These are phyloP conservation scores for Rhynchosporium graminicola DNA, from an alignment of 2,329 filamentous ascomycete species.

Conservation along the genomic window DNA sequence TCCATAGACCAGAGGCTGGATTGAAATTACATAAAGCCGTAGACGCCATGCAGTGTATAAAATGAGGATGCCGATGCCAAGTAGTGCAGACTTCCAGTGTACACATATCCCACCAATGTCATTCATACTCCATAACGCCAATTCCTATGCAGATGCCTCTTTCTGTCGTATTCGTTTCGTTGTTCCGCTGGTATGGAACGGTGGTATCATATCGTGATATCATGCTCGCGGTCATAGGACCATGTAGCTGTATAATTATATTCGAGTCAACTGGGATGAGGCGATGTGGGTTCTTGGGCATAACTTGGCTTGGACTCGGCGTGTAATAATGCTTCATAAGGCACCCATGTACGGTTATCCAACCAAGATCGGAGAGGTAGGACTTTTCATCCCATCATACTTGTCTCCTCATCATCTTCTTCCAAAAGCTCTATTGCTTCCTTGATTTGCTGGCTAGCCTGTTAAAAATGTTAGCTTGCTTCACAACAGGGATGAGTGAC, in stretches of 20 bases:
- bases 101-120: slow-evolving; percentile 1
- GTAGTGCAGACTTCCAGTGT: background rate
- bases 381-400: slow-evolving; percentile 32
- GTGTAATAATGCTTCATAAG: background rate
- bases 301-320: background rate
- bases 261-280: background rate
- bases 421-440: slow-evolving; percentile 92
- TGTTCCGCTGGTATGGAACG: background rate
- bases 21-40: background rate
- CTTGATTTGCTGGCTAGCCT: slow-evolving; percentile 94
- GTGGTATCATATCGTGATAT: slow-evolving; percentile 27
- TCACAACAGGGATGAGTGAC: background rate
- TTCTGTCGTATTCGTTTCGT: slow-evolving; percentile 12
- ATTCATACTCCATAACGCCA: slow-evolving; percentile 19
- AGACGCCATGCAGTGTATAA: background rate
- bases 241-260: slow-evolving; percentile 21
- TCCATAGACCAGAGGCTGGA: background rate
- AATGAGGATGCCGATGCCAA: background rate
- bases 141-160: slow-evolving; percentile 21
- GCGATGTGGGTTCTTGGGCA: background rate
- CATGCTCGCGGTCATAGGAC: slow-evolving; percentile 14
- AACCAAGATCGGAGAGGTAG: background rate
- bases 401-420: slow-evolving; percentile 59
- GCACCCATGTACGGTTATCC: background rate
- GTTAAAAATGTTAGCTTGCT: slow-evolving; percentile 28